Percentiles rank a stretch among this genome's conserved stretches.
Evolutionary conservation across 2,329 filamentous ascomycete genomes (phyloP).

Genomic region (Botrytis fragariae): DNA sequence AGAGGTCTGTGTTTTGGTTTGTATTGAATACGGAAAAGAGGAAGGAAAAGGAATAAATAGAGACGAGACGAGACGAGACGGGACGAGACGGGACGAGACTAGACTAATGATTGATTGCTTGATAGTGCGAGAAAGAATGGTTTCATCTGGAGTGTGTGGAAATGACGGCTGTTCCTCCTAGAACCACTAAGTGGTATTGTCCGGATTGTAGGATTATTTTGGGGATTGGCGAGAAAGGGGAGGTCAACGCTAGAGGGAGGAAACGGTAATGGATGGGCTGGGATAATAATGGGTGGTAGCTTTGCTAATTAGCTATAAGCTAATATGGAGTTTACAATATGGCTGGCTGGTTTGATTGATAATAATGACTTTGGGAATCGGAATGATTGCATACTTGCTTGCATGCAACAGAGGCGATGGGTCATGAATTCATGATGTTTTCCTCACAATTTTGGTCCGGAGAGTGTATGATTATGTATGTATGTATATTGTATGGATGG

Average conservation of each 20-base stretch:
- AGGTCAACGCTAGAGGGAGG: constrained; percentile 47
- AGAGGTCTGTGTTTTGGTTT: constrained; percentile 5
- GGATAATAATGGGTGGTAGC: neutral
- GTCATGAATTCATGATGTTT: neutral
- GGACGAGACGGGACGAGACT: too few species aligned
- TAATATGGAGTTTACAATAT: constrained; percentile 4
- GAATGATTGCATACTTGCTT: neutral
- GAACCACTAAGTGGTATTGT: constrained; percentile 82
- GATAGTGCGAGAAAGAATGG: constrained; percentile 76
- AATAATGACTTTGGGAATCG: neutral
- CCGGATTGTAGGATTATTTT: constrained; percentile 67
- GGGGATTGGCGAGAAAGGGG: constrained; percentile 62
- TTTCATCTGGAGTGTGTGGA: constrained; percentile 79
- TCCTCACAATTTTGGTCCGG: neutral
- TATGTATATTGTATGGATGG: neutral
- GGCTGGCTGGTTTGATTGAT: neutral
- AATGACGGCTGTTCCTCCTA: constrained; percentile 63
- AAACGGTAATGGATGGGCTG: constrained; percentile 33
- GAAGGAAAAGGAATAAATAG: too few species aligned
- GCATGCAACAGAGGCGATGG: neutral
- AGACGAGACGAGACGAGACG: neutral
- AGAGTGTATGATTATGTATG: neutral
- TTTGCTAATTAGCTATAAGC: neutral
- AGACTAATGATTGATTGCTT: constrained; percentile 24
- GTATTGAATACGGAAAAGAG: neutral